A percentile compares a stretch with the other conserved stretches of the same genome.
phyloP scores from a whole-genome alignment of 768 basidiomycete genomes.

The Collybia nuda region DNA sequence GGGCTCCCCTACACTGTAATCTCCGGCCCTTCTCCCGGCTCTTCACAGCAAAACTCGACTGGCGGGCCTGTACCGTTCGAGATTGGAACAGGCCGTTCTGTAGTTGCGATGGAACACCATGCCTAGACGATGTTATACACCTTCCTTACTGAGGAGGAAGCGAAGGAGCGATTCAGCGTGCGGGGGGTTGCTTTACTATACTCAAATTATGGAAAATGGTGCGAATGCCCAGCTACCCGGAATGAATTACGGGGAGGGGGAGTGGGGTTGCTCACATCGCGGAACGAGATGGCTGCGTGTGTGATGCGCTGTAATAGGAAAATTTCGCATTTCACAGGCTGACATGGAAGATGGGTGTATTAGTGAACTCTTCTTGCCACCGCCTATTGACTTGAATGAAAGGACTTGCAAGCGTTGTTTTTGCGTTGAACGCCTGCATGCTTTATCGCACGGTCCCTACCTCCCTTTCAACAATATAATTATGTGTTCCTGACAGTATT shows the following conservation, averaged over 20 bases:
- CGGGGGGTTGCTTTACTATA: constrained; percentile 90
- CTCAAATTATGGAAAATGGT: constrained; percentile 87
- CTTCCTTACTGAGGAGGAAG: constrained; percentile 77
- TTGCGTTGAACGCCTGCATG: constrained; percentile 85
- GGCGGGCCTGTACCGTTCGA: constrained; percentile 76
- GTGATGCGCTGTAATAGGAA: constrained; percentile 40
- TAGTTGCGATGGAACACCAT: constrained; percentile 84
- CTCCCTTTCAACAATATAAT: constrained; percentile 18
- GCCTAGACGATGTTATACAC: constrained; percentile 99
- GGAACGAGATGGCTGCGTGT: constrained; percentile 84
- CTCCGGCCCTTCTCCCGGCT: constrained; percentile 16
- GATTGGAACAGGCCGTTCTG: constrained; percentile 88
- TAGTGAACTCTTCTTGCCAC: constrained; percentile 70
- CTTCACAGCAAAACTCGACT: constrained; percentile 19
- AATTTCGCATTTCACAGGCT: constrained; percentile 7
- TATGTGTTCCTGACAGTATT: constrained; percentile 24
- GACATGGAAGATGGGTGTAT: constrained; percentile 9
- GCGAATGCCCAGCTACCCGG: constrained; percentile 71
- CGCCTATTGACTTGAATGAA: constrained; percentile 83
- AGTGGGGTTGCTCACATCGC: constrained; percentile 68
- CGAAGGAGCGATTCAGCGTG: constrained; percentile 87
- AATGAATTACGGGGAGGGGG: constrained; percentile 89
- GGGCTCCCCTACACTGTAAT: constrained; percentile 48
- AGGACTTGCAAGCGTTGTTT: constrained; percentile 83
- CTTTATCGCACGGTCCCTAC: constrained; percentile 77